Conservation (phyloP, 2,329 filamentous ascomycete species). For the Lomentospora prolificans region DNA sequence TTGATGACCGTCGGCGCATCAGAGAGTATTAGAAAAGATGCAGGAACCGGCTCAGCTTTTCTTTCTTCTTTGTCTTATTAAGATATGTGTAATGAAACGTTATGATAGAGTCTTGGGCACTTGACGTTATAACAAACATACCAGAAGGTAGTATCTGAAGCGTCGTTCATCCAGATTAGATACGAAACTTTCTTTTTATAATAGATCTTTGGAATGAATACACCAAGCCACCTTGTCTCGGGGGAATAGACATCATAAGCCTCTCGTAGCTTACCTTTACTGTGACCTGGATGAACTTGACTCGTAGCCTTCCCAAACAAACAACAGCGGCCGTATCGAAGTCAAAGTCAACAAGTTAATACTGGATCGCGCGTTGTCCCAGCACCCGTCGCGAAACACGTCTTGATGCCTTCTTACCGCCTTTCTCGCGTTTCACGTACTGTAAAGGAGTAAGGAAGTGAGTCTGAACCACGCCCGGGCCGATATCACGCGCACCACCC, state of each 20-base stretch:
- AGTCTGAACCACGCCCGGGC: neutral
- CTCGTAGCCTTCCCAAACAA: neutral
- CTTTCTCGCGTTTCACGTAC: neutral
- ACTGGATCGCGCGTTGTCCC: neutral
- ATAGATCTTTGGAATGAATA: no score
- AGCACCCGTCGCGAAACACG: neutral
- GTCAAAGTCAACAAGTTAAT: slow-evolving; percentile 1
- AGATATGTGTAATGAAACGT: neutral
- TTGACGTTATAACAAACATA: neutral
- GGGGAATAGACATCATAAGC: no score
- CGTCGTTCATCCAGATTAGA: no score
- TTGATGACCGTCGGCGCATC: slow-evolving; percentile 3
- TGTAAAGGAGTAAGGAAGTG: neutral
- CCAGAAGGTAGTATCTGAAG: neutral
- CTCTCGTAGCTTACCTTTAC: no score
- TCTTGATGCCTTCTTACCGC: no score
- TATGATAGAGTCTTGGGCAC: neutral
- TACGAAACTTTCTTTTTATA: no score
- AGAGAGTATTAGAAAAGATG: neutral
- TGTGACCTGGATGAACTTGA: neutral
- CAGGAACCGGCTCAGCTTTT: neutral
- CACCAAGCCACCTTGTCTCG: no score
- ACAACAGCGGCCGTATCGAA: no score
- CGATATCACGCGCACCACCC: neutral
- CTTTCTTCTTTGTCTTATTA: neutral